Base-by-base conservation (phyloP, 2,329 filamentous ascomycete genomes). In the Nemania bipapillata region DNA sequence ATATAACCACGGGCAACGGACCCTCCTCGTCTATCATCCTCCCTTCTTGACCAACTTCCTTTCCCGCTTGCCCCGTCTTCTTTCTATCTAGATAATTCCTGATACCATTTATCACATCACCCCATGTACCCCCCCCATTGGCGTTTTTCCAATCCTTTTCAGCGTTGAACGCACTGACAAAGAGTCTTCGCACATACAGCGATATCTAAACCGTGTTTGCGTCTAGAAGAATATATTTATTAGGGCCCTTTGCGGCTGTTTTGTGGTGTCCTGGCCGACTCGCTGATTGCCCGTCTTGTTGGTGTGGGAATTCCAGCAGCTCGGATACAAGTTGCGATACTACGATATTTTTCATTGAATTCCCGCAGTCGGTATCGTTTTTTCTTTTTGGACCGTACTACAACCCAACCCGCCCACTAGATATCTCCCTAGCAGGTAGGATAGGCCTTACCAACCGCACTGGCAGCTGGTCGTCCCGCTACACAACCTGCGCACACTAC, bases 271-370 rank as follows among this genome's bases (percentile, higher is more conserved):
- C 67, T 24, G 63, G 26, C 56, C 54, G 26, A 52, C 58, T 61
- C 24, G 58, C 53, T 49, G 60, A 55, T 66, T 67, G 66, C 56
- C 49, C 35, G 30, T 59, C 24, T 47, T 52, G 54, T 32, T 63
- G 60, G 61, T 35, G 63, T 65, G 50, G 50, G 26, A 64, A 68
- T 73, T 55, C 73, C 73, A 73, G 66, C 69, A 65, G 69, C 67
- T 64, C 65, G 74, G 74, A 64, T 75, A 70, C 47, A 68, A 68
- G 66, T 70, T 75, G 70, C 70, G 63, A 69, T 71, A 70, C 59
- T 50, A 68, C 69, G 26, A 60, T 62, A 61, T 61, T 63, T 66
- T 70, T 66, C 53, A 72, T 65, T 63, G 58, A 68, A 66, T 24
- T 24, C 63, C 62, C 45, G 64, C 65, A 55, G 57, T 53, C 59